These are phyloP conservation scores for Citrullus amarus DNA, from an alignment of 306 rosid genomes.

Conservation along the genomic window DNA sequence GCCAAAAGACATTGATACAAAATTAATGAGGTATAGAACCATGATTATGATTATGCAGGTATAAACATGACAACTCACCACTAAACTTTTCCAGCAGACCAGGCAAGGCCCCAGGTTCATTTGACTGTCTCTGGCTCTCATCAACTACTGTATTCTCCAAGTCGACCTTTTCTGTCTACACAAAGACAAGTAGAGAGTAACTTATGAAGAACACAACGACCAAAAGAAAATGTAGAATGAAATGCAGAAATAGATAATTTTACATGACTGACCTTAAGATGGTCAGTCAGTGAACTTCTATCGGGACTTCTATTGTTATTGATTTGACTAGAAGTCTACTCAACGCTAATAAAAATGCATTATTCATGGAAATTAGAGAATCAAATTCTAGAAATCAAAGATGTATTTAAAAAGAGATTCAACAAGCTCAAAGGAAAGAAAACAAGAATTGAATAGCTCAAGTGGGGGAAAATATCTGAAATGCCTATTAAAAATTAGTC, in stretches of 20 bases:
- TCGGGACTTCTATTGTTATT: neutral
- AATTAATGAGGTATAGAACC: neutral
- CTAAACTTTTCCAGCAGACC: conserved; percentile 58
- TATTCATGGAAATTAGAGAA: conserved; percentile 3
- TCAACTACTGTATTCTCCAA: conserved; percentile 98
- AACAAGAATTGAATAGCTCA: neutral
- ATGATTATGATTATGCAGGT: neutral
- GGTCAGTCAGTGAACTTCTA: conserved; percentile 6
- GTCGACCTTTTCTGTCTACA: conserved; percentile 99
- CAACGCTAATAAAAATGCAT: neutral
- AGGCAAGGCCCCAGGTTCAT: conserved; percentile 54
- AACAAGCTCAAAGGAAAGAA: neutral
- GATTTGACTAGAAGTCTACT: conserved; percentile 6
- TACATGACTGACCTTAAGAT: conserved; percentile 5
- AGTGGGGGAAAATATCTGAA: neutral
- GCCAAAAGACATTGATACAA: neutral
- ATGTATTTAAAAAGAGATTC: neutral
- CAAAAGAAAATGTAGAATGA: neutral
- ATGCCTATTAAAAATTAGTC: neutral
- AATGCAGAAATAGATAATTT: neutral
- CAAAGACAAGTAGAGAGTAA: conserved; percentile 8
- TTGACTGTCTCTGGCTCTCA: conserved; percentile 88
- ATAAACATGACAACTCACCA: conserved; percentile 38
- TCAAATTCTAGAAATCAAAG: neutral
- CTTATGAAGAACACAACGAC: neutral